Percentiles rank a stretch among this genome's conserved stretches.
Evolutionary conservation across 345 rosid genomes (phyloP).

Genomic region (Salix koriyanagi): DNA sequence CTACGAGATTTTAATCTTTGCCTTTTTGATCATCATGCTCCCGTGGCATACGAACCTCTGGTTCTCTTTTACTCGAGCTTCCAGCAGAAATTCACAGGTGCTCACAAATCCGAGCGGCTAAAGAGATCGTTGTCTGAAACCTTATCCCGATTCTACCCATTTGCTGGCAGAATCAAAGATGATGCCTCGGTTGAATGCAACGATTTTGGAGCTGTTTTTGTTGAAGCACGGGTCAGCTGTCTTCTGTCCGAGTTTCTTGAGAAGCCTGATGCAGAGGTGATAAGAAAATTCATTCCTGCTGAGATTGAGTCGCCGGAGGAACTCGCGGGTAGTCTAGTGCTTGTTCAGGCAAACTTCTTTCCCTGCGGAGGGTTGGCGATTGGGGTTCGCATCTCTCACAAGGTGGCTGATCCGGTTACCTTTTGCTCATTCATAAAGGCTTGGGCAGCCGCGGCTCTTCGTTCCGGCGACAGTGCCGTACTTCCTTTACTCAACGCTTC

Average conservation of each 20-base stretch:
- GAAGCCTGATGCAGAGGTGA: constrained; percentile 16
- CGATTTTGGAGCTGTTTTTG: constrained; percentile 36
- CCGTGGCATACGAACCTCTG: neutral
- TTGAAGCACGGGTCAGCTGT: constrained; percentile 31
- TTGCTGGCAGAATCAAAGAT: constrained; percentile 16
- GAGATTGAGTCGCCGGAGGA: constrained; percentile 10
- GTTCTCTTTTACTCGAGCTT: constrained; percentile 14
- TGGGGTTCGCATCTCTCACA: constrained; percentile 12
- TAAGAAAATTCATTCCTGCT: constrained; percentile 30
- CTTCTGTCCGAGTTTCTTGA: constrained; percentile 27
- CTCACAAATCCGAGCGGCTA: constrained; percentile 1
- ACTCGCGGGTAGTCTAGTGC: neutral
- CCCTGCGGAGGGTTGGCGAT: constrained; percentile 17
- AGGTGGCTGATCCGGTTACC: constrained; percentile 7
- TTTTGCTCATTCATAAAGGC: neutral
- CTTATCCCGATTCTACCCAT: constrained; percentile 40
- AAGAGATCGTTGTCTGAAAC: constrained; percentile 43
- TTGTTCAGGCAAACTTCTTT: constrained; percentile 9
- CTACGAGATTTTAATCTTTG: constrained; percentile 11
- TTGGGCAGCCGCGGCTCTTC: constrained; percentile 10
- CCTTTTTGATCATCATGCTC: constrained; percentile 19
- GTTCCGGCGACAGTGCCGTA: neutral
- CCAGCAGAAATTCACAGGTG: no score
- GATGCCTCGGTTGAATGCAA: constrained; percentile 25
- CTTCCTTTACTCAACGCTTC: neutral